Evolutionary conservation across 2,329 filamentous ascomycete species (phyloP).

Genomic region (Clathrospora elynae): DNA sequence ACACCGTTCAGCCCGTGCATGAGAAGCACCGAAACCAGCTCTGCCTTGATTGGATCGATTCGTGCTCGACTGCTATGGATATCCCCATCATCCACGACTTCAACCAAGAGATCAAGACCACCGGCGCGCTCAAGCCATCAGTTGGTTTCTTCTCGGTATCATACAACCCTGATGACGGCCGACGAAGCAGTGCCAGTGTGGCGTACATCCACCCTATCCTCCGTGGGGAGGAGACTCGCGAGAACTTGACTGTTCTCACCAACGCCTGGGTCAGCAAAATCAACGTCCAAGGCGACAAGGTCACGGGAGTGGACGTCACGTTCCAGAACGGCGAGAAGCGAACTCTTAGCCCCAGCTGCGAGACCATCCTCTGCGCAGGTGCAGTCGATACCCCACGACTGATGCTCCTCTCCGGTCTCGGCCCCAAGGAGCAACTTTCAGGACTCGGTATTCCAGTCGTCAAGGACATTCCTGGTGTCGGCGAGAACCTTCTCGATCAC

Average conservation of each 20-base stretch:
- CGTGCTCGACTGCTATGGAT: slow-evolving; percentile 76
- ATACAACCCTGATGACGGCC: slow-evolving; percentile 87
- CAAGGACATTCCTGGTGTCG: slow-evolving; percentile 65
- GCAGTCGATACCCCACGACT: slow-evolving; percentile 79
- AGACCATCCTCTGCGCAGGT: slow-evolving; percentile 80
- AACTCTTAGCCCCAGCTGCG: slow-evolving; percentile 66
- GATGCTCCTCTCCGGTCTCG: slow-evolving; percentile 59
- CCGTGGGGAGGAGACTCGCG: slow-evolving; percentile 77
- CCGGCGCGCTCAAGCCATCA: slow-evolving; percentile 72
- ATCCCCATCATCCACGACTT: slow-evolving; percentile 85
- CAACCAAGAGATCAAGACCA: slow-evolving; percentile 79
- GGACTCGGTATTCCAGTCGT: slow-evolving; percentile 59
- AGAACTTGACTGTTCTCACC: slow-evolving; percentile 84
- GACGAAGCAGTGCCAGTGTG: slow-evolving; percentile 82
- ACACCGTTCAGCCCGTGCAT: slow-evolving; percentile 89
- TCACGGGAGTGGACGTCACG: slow-evolving; percentile 74
- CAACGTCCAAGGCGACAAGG: slow-evolving; percentile 71
- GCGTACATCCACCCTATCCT: slow-evolving; percentile 93
- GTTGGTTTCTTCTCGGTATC: slow-evolving; percentile 91
- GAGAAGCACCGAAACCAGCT: slow-evolving; percentile 85
- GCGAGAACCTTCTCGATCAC: slow-evolving; percentile 68
- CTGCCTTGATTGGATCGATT: slow-evolving; percentile 85
- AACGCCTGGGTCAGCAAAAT: slow-evolving; percentile 86
- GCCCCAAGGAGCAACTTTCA: slow-evolving; percentile 55
- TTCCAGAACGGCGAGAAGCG: slow-evolving; percentile 64